Evolutionary conservation across 1,139 yeast genomes (phyloP).

Genomic region (Protomyces pachydermus): DNA sequence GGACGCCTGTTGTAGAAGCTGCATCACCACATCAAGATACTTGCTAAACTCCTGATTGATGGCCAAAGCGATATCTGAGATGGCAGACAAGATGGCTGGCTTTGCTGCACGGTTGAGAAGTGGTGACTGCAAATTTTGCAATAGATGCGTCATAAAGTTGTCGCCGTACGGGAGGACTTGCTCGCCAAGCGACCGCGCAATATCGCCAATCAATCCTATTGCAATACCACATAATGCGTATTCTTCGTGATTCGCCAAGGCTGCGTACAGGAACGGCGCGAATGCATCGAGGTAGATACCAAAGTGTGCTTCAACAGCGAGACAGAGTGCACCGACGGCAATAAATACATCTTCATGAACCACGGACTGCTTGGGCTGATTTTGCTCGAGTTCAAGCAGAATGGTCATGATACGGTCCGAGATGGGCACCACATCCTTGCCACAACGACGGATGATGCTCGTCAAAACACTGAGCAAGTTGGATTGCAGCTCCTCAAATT

Average conservation of each 20-base stretch:
- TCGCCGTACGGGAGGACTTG: constrained; percentile 68
- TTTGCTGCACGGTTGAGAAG: constrained; percentile 68
- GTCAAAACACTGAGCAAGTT: constrained; percentile 83
- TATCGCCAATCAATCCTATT: constrained; percentile 93
- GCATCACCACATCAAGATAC: constrained; percentile 74
- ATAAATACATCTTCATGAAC: constrained; percentile 92
- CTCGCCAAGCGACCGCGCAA: constrained; percentile 81
- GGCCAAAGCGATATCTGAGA: constrained; percentile 91
- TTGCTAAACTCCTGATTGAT: constrained; percentile 73
- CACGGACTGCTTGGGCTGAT: constrained; percentile 58
- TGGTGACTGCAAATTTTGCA: constrained; percentile 52
- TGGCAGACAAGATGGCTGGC: constrained; percentile 87
- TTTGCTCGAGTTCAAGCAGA: constrained; percentile 64
- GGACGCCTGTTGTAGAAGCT: constrained; percentile 57
- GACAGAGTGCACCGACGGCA: constrained; percentile 82
- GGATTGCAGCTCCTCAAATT: constrained; percentile 82
- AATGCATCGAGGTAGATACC: constrained; percentile 72
- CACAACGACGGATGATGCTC: constrained; percentile 78
- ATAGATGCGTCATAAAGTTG: constrained; percentile 75
- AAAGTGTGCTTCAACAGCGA: constrained; percentile 63
- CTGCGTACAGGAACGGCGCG: constrained; percentile 72
- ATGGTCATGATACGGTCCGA: constrained; percentile 81
- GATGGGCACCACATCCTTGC: constrained; percentile 58
- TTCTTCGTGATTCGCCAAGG: constrained; percentile 68
- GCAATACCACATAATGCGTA: constrained; percentile 82